A percentile compares a stretch with the other conserved stretches of the same genome.
Conservation (phyloP, 306 rosid genomes). For the Vigna mungo region DNA sequence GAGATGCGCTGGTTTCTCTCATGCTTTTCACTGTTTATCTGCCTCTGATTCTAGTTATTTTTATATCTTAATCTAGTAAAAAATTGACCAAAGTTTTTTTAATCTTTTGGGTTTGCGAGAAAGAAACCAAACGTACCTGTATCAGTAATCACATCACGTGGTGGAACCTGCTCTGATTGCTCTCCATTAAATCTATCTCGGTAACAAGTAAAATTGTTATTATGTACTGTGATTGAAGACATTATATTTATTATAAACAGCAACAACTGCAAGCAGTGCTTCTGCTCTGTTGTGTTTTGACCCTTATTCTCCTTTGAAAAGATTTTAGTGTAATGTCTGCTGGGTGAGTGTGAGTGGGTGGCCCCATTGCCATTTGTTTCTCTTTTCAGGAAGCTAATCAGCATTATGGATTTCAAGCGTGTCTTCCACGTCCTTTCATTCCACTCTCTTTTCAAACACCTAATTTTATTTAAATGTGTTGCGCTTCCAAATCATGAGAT, state of each 20-base stretch:
- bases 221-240: neutral
- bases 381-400: neutral
- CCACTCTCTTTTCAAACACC: conserved; percentile 34
- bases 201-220: conserved; percentile 17
- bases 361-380: conserved; percentile 25
- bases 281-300: conserved; percentile 16
- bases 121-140: conserved; percentile 9
- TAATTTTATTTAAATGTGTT: neutral
- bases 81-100: conserved; percentile 29
- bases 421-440: conserved; percentile 51
- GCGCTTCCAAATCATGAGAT: conserved; percentile 2
- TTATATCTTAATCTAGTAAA: neutral
- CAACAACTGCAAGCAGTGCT: neutral
- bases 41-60: neutral
- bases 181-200: conserved; percentile 41
- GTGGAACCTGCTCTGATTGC: conserved; percentile 42
- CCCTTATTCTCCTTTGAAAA: conserved; percentile 1
- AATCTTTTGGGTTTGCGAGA: conserved; percentile 36
- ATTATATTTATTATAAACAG: neutral
- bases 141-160: conserved; percentile 44
- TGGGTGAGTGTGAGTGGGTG: conserved; percentile 38
- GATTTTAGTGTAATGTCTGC: conserved; percentile 22
- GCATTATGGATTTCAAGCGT: conserved; percentile 46
- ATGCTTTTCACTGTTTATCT: too few relatives aligned
- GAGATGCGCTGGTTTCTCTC: conserved; percentile 8